Conservation (phyloP, 2,329 filamentous ascomycete genomes). For the Cordyceps javanica region DNA sequence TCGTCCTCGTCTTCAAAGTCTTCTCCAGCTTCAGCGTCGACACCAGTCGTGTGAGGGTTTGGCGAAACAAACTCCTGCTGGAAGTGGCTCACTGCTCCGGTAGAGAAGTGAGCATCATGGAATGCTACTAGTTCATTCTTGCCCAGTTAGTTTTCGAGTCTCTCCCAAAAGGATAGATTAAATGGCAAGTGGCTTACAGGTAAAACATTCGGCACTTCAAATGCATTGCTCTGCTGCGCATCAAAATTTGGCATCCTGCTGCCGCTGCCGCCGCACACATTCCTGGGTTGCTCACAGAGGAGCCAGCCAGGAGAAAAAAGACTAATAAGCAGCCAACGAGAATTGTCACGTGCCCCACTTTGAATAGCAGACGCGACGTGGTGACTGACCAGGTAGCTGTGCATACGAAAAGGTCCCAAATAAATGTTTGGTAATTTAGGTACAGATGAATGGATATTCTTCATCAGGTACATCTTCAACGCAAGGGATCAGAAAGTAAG, state of each 20-base stretch:
- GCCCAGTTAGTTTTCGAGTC: slow-evolving; percentile 19
- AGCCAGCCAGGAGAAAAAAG: background rate
- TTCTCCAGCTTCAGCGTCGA: slow-evolving; percentile 25
- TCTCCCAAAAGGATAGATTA: background rate
- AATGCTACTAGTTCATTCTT: slow-evolving; percentile 58
- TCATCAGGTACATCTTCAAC: too few relatives aligned
- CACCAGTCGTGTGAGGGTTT: slow-evolving; percentile 18
- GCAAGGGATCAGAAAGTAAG: too few relatives aligned
- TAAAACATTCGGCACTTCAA: slow-evolving; percentile 2
- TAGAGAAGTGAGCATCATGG: slow-evolving; percentile 54
- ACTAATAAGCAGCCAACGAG: background rate
- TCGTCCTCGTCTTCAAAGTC: slow-evolving; percentile 49
- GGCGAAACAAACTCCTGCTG: slow-evolving; percentile 37
- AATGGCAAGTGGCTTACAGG: background rate
- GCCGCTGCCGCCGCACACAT: background rate
- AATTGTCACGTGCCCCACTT: slow-evolving; percentile 9
- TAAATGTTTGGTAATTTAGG: background rate
- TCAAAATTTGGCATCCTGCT: slow-evolving; percentile 5
- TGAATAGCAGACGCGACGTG: background rate
- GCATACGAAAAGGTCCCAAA: background rate
- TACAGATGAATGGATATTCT: background rate
- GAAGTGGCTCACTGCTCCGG: slow-evolving; percentile 40
- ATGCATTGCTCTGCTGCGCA: background rate
- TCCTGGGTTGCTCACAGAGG: background rate
- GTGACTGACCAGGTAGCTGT: background rate